These are phyloP conservation scores for Candida sithepensis DNA, from an alignment of 805 yeast species.

Conservation along the genomic window DNA sequence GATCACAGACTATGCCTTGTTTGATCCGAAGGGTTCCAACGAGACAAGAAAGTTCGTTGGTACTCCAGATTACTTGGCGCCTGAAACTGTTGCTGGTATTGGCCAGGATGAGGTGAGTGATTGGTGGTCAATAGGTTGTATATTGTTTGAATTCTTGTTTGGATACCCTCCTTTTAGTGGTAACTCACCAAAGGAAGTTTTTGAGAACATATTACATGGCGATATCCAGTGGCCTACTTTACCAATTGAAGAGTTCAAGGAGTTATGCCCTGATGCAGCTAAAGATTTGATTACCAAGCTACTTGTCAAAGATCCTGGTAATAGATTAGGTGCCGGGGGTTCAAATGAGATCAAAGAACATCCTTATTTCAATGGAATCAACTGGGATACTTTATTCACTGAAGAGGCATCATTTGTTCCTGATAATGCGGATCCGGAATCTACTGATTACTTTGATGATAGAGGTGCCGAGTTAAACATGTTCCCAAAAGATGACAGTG, in stretches of 20 bases:
- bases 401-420: slow-evolving; percentile 87
- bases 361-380: slow-evolving; percentile 65
- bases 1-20: slow-evolving; percentile 53
- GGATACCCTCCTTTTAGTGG: slow-evolving; percentile 97
- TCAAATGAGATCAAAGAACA: slow-evolving; percentile 76
- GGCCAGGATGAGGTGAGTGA: slow-evolving; percentile 85
- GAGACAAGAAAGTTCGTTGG: slow-evolving; percentile 77
- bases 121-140: slow-evolving; percentile 99
- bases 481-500: slow-evolving; percentile 48
- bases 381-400: slow-evolving; percentile 71
- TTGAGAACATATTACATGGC: slow-evolving; percentile 72
- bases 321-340: slow-evolving; percentile 76
- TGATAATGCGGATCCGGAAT: slow-evolving; percentile 68
- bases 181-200: slow-evolving; percentile 71
- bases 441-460: slow-evolving; percentile 85
- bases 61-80: slow-evolving; percentile 96
- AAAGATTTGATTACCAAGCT: slow-evolving; percentile 67
- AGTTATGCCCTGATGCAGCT: slow-evolving; percentile 60
- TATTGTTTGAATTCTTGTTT: slow-evolving; percentile 82
- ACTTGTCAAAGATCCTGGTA: slow-evolving; percentile 57
- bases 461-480: slow-evolving; percentile 79
- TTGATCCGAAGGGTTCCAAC: slow-evolving; percentile 54
- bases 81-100: slow-evolving; percentile 85
- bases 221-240: slow-evolving; percentile 82
- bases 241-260: slow-evolving; percentile 46